Conservation (phyloP, 768 basidiomycete genomes). For the Boletus huronensis region DNA sequence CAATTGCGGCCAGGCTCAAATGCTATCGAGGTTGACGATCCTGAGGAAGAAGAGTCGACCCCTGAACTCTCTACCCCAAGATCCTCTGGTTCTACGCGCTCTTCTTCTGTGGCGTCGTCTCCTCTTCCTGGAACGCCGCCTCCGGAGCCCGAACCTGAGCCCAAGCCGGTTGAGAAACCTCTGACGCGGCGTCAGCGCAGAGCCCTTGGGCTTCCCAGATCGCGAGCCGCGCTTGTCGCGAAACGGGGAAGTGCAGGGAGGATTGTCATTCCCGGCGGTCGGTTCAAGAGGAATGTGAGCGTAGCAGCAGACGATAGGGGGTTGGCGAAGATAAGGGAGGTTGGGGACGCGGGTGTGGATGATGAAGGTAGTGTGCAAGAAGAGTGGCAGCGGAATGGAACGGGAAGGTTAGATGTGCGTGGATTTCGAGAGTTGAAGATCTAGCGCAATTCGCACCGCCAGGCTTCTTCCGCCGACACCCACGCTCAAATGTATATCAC, state of each 20-base stretch:
- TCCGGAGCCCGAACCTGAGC: conserved; percentile 21
- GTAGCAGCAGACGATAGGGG: conserved; percentile 8
- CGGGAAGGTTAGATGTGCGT: conserved; percentile 69
- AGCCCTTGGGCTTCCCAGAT: conserved; percentile 62
- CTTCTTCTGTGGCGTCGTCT: conserved; percentile 33
- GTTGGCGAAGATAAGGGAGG: conserved; percentile 20
- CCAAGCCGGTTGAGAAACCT: conserved; percentile 29
- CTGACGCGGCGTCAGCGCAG: conserved; percentile 69
- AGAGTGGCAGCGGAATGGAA: conserved; percentile 67
- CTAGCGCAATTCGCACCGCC: conserved; percentile 23
- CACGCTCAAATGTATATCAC: background rate
- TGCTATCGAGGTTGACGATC: conserved; percentile 27
- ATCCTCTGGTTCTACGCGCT: conserved; percentile 30
- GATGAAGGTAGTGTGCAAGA: conserved; percentile 34
- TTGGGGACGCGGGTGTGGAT: conserved; percentile 26
- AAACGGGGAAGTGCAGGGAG: conserved; percentile 46
- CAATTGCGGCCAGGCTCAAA: conserved; percentile 15
- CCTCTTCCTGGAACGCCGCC: conserved; percentile 37
- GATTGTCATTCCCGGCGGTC: conserved; percentile 61
- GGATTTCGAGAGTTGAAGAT: conserved; percentile 80
- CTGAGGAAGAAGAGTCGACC: conserved; percentile 33
- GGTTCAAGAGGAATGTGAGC: conserved; percentile 34
- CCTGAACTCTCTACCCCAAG: conserved; percentile 43
- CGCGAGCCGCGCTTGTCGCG: conserved; percentile 34
- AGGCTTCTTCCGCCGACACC: background rate